Evolutionary conservation across 106 monocot genomes (phyloP).

Genomic region (Dendrobium catenatum): DNA sequence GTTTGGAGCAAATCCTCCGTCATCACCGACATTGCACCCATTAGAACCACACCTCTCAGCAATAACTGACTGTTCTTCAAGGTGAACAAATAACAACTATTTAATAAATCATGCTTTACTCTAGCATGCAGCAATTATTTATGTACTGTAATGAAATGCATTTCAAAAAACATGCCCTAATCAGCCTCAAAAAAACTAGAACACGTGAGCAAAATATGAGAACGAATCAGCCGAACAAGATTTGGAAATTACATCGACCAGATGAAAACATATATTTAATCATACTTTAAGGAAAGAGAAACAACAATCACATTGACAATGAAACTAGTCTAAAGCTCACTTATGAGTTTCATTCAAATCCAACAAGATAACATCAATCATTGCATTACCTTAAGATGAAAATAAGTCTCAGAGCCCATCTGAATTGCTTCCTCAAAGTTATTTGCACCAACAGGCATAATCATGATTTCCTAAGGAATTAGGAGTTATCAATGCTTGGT

Average conservation of each 20-base stretch:
- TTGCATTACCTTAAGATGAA: conserved; percentile 81
- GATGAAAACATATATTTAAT: background rate
- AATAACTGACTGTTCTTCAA: conserved; percentile 49
- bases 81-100: background rate
- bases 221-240: background rate
- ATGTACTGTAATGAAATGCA: background rate
- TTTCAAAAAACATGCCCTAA: background rate
- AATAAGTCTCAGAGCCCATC: conserved; percentile 93
- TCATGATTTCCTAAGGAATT: conserved; percentile 84
- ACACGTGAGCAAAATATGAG: background rate
- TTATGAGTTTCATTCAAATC: background rate
- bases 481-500: background rate
- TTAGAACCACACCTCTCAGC: conserved; percentile 58
- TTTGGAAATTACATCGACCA: background rate
- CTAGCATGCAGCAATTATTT: background rate
- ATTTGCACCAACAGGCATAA: conserved; percentile 80
- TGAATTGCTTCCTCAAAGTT: conserved; percentile 89
- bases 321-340: background rate
- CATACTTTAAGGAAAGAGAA: background rate
- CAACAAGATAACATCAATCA: background rate
- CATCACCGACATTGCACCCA: conserved; percentile 81
- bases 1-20: conserved; percentile 87
- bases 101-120: background rate
- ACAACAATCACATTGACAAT: background rate
- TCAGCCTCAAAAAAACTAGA: background rate